A percentile compares a stretch with the other conserved stretches of the same genome.
Conservation (phyloP, 345 rosid species). For the Hibiscus tridactylites region DNA sequence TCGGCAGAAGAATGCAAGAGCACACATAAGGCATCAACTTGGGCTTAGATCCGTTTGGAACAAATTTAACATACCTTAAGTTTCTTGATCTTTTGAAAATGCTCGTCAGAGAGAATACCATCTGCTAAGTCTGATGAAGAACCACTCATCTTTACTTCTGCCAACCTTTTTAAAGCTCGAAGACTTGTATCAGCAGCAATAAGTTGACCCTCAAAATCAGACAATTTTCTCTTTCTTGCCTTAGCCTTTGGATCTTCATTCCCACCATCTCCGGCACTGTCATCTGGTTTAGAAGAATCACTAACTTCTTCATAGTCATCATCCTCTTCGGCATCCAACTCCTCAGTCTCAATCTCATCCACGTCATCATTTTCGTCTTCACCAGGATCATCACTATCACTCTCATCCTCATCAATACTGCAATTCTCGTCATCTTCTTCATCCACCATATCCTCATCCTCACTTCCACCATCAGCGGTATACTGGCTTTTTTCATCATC, state of each 20-base stretch:
- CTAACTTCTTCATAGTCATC: slow-evolving; percentile 14
- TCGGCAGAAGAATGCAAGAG: too few species aligned
- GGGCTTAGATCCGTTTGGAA: background rate
- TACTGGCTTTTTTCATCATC: slow-evolving; percentile 37
- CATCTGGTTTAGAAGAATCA: slow-evolving; percentile 13
- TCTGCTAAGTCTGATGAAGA: slow-evolving; percentile 36
- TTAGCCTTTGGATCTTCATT: slow-evolving; percentile 22
- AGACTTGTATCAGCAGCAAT: slow-evolving; percentile 77
- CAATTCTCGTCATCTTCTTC: slow-evolving; percentile 31
- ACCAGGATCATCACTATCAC: slow-evolving; percentile 14
- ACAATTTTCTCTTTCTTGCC: slow-evolving; percentile 55
- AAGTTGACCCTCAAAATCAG: slow-evolving; percentile 64
- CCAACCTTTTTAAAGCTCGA: slow-evolving; percentile 72
- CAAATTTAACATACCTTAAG: slow-evolving; percentile 44
- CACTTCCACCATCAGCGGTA: slow-evolving; percentile 22
- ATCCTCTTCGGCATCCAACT: slow-evolving; percentile 26
- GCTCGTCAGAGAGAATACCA: slow-evolving; percentile 88
- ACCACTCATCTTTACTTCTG: slow-evolving; percentile 39
- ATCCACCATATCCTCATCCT: slow-evolving; percentile 30
- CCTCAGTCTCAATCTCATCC: slow-evolving; percentile 9
- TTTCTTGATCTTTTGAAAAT: slow-evolving; percentile 76
- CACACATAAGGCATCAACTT: background rate
- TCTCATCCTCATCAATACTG: slow-evolving; percentile 20
- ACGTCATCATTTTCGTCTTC: slow-evolving; percentile 16
- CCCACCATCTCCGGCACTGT: slow-evolving; percentile 13